Evolutionary conservation across 164 flowering plant species (phyloP).

Genomic region (Piper betle): DNA sequence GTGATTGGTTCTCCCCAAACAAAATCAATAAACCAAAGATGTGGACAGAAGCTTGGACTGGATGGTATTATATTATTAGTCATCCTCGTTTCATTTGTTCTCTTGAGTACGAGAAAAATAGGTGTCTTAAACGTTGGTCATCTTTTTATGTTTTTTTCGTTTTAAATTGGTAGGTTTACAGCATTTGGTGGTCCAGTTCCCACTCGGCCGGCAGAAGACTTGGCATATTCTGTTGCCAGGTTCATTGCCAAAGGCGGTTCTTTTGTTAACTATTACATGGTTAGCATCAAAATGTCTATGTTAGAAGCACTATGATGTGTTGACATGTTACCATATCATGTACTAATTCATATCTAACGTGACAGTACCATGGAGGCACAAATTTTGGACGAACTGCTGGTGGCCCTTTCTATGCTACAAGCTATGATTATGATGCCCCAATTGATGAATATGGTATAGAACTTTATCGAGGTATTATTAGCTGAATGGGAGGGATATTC

Average conservation of each 20-base stretch:
- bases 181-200: conserved; percentile 88
- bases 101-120: not conserved
- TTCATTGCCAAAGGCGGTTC: conserved; percentile 74
- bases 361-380: conserved; percentile 70
- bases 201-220: conserved; percentile 82
- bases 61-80: conserved; percentile 40
- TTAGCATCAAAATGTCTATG: not conserved
- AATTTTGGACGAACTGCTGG: conserved; percentile 56
- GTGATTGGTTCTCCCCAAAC: conserved; percentile 91
- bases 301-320: conserved; percentile 19
- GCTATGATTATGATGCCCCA: conserved; percentile 79
- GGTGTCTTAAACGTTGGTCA: not conserved
- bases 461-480: not conserved
- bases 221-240: conserved; percentile 67
- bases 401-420: conserved; percentile 45
- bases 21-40: conserved; percentile 56
- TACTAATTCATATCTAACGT: not conserved
- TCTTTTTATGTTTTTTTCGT: not conserved
- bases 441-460: conserved; percentile 59
- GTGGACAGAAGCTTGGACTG: conserved; percentile 98
- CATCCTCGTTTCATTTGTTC: too few relatives aligned
- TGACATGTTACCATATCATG: not conserved
- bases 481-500: not conserved
- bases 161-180: conserved; percentile 30
- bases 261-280: conserved; percentile 65